phyloP scores from a whole-genome alignment of 495 filamentous ascomycete species.

The Glonium stellatum region DNA sequence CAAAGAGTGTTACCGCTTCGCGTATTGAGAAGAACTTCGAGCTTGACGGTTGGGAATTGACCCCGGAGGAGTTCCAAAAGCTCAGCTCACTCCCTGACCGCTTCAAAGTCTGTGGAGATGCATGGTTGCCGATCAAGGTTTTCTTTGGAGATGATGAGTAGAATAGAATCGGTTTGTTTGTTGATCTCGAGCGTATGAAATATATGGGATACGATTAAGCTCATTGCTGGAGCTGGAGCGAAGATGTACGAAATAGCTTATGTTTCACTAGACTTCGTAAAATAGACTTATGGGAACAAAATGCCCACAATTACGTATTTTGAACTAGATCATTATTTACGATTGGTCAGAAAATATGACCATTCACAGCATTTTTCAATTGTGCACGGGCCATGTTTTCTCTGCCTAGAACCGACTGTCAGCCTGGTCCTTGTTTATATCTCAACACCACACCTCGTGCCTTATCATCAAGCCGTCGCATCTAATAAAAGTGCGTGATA shows the following conservation, averaged over 20 bases:
- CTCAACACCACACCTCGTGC: too few relatives aligned
- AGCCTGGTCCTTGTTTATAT: too few relatives aligned
- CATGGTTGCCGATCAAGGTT: slow-evolving; percentile 54
- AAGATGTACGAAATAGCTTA: neutral
- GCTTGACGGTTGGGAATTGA: slow-evolving; percentile 37
- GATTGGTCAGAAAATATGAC: neutral
- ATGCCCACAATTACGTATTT: neutral
- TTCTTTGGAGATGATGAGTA: slow-evolving; percentile 86
- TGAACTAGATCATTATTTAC: neutral
- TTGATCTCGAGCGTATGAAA: neutral
- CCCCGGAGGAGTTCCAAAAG: slow-evolving; percentile 36
- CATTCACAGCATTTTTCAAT: neutral
- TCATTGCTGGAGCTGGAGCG: neutral
- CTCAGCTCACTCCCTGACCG: slow-evolving; percentile 33
- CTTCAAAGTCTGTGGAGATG: slow-evolving; percentile 41
- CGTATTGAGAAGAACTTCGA: slow-evolving; percentile 37
- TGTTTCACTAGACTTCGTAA: neutral
- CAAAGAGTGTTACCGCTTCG: slow-evolving; percentile 37
- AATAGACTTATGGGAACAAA: neutral
- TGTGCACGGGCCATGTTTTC: too few relatives aligned
- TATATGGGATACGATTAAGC: neutral
- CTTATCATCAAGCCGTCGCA: too few relatives aligned
- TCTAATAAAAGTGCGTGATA: neutral
- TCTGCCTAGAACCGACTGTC: too few relatives aligned
- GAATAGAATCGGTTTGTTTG: neutral